Base-by-base conservation (phyloP, 495 filamentous ascomycete genomes). In the Amorphotheca resinae region DNA sequence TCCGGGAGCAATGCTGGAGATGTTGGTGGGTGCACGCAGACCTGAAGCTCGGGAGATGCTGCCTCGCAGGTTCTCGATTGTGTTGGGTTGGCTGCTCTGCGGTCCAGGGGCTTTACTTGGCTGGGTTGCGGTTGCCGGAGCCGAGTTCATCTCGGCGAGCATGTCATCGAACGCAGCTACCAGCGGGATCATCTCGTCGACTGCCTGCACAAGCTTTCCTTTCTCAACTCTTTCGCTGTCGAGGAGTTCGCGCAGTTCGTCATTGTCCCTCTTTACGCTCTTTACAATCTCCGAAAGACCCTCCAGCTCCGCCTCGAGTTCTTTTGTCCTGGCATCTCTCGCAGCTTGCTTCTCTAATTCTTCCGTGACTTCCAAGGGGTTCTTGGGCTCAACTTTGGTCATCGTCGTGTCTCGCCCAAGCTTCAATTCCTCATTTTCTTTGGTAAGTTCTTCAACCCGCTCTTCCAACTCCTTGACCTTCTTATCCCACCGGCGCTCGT, bases 161-260 rank as follows among this genome's bases (percentile, higher is more conserved):
- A 55, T 51, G 14, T 55, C 49, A 18, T 64, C 60, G 31, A 49
- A 55, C 12, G 60, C 48, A 9, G 41, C 42, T 2, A 55, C 42
- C 3, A 79, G 69, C 12, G 63, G 52, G 79, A 77, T 82, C 79
- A 96, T 74, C 61, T 95, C 87, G 55, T 96, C 91, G 1, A 91
- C 87, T 0, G 87, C 79, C 35, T 77, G 74, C n/a, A 98, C 87
- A 33, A 98, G 68, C 52, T 95, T 87, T 26, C 87, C 87, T 62
- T 95, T 98, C 64, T 98, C 91, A 16, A 82, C 70, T 2, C 89
- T 72, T 61, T 95, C 93, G 22, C 72, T 66, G 56, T 91, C 77
- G 14, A 87, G 62, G 22, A 85, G 69, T 16, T 62, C 54, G 16
- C 77, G 64, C 4, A 93, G 64, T 9, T 73, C 69, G 6, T 70